Conservation (phyloP, 768 basidiomycete genomes). For the Coprinopsis sp. region DNA sequence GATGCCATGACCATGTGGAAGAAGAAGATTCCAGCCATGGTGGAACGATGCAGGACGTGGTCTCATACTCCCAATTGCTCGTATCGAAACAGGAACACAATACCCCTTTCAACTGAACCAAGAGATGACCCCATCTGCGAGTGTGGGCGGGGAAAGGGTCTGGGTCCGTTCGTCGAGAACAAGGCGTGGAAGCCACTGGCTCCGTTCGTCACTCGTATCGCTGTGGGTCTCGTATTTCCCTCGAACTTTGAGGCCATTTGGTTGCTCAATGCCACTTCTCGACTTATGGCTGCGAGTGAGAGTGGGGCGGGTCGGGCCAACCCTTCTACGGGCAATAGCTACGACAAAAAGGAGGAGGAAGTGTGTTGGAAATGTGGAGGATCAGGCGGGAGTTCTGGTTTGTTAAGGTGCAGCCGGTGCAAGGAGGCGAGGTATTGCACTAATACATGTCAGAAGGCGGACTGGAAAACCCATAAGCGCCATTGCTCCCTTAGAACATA, state of each 20-base stretch:
- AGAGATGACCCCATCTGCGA: slow-evolving; percentile 41
- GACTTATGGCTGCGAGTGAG: too few species aligned
- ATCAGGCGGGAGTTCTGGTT: slow-evolving; percentile 13
- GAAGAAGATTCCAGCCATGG: slow-evolving; percentile 42
- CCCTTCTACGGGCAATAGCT: too few species aligned
- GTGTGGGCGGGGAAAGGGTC: slow-evolving; percentile 47
- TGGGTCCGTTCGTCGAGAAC: slow-evolving; percentile 29
- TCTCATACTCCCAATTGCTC: slow-evolving; percentile 42
- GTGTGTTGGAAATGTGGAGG: background rate
- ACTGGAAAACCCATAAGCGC: slow-evolving; percentile 45
- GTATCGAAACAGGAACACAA: slow-evolving; percentile 26
- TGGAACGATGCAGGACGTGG: slow-evolving; percentile 54
- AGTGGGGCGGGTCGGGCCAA: too few species aligned
- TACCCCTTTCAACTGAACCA: slow-evolving; percentile 36
- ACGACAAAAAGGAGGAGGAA: too few species aligned
- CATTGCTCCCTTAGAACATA: too few species aligned
- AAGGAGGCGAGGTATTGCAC: slow-evolving; percentile 40
- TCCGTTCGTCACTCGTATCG: slow-evolving; percentile 42
- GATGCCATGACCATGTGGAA: slow-evolving; percentile 44
- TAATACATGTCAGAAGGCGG: slow-evolving; percentile 37
- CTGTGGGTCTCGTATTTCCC: slow-evolving; percentile 48
- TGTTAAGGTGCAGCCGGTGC: slow-evolving; percentile 35
- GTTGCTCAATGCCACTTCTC: background rate
- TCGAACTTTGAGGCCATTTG: slow-evolving; percentile 34
- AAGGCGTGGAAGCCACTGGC: slow-evolving; percentile 34